Evolutionary conservation across 257 asterid species (phyloP), one percentile per base, ranked within the genome.

Genomic region (Solanum pinnatisectum): DNA sequence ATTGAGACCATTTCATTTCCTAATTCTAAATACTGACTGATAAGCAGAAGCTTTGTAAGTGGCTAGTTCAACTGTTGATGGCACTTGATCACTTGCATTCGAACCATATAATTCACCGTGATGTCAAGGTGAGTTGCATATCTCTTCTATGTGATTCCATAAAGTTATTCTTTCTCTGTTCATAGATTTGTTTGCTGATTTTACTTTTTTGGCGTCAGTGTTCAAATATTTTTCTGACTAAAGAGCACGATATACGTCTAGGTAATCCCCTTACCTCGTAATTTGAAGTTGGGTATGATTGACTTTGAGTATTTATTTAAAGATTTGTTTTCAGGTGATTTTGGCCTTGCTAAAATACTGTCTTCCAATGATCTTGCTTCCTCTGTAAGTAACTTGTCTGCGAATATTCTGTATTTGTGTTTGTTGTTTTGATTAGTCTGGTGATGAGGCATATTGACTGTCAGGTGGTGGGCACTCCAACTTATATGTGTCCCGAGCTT

Each of bases 401-500:
- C 23, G 7, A 15, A 37, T 32, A 65, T 65, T 67, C 59, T 36
- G 78, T 60, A 65, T 35, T 42, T 93, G 90, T 49, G 42, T 18
- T 81, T 81, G 30, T 81, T 49, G 42, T 46, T 16, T 46, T 30
- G 68, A n/a, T 81, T 30, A 81, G 30, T 27, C 30, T 81, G 67
- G 68, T 49, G 85, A 44, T 81, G 12, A 81, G 42, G 40, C 37
- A 81, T 49, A 16, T 30, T 49, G 42, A 25, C 68, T 72, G 73
- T 72, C 94, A 96, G 99, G 98, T 97, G 6, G 99, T 97, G 92
- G 99, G 99, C 65, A 97, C 99, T 52, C 99, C 99, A 27, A 97
- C 97, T 92, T 97, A 97, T 92, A 97, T 97, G 99, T 96, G 99
- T 92, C 99, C 99, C 0, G 99, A 97, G 94, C 99, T 97, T 91